These are phyloP conservation scores for Aspergillus terreus DNA, from an alignment of 2,329 filamentous ascomycete species.

Conservation along the genomic window DNA sequence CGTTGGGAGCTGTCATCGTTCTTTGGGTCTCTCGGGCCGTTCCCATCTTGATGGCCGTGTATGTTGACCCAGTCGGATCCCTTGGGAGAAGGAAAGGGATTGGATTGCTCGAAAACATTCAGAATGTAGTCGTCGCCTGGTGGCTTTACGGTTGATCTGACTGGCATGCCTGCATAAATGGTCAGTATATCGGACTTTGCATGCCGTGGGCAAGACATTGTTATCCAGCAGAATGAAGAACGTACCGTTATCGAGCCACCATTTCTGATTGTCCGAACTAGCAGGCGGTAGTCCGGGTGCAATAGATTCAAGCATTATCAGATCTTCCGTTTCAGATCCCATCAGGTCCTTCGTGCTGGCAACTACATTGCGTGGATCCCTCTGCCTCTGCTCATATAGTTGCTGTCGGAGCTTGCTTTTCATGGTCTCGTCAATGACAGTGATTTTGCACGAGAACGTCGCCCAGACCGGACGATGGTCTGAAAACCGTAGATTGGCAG, in stretches of 20 bases:
- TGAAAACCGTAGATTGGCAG: conserved; percentile 79
- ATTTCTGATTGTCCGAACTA: conserved; percentile 59
- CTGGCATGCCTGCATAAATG: conserved; percentile 57
- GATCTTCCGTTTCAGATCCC: conserved; percentile 62
- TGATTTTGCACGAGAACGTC: conserved; percentile 79
- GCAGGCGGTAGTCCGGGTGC: conserved; percentile 69
- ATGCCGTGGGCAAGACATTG: no score
- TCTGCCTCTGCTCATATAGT: conserved; percentile 67
- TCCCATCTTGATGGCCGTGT: background rate
- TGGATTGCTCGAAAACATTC: conserved; percentile 71
- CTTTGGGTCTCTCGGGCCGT: background rate
- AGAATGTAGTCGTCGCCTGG: conserved; percentile 61
- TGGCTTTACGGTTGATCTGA: conserved; percentile 66
- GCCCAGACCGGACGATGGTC: conserved; percentile 96
- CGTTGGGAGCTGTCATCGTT: conserved; percentile 11
- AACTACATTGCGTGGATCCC: conserved; percentile 57
- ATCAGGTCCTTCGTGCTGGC: conserved; percentile 19
- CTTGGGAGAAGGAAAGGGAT: conserved; percentile 71
- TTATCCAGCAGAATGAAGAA: conserved; percentile 8
- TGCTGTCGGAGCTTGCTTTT: conserved; percentile 70
- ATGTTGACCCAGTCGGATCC: conserved; percentile 76
- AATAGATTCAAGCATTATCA: conserved; percentile 76
- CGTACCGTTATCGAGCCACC: conserved; percentile 62
- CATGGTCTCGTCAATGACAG: conserved; percentile 68
- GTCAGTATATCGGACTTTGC: background rate